Evolutionary conservation across 2,329 filamentous ascomycete species (phyloP), one percentile per base, ranked within the genome.

Genomic region (Xylaria sp.): DNA sequence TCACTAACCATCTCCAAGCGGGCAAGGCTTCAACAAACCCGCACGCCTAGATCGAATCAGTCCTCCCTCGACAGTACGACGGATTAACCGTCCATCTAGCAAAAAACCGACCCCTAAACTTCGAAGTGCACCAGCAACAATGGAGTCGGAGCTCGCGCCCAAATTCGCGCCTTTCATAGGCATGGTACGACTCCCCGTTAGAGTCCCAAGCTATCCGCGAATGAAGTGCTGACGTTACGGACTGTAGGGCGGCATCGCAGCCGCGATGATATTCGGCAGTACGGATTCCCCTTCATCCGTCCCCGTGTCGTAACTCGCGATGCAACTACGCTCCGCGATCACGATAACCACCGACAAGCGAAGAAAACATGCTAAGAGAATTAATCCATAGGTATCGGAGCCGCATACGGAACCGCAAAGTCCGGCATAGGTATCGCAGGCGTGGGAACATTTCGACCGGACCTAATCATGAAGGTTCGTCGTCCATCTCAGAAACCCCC

Each of bases 111-210:
- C 31, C n/a, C 46, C 59, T 20, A 20, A 44, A 23, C 17, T 42
- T 28, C 44, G 26, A 48, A 58, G 20, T 13, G 60, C 26, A 48
- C 17, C 36, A 23, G 33, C 6, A 53, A 66, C 20, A 56, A 71
- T 81, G 68, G 84, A 87, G 74, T 88, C 87, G 57, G 88, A 90
- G 74, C 82, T 89, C 71, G 85, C 90, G 68, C 93, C 93, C 76
- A 92, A 92, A 83, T 95, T 94, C 80, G 93, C 93, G 83, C 92
- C 92, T 76, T 96, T 95, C 85, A 87, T 95, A 80, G 93, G 93
- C 85, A 93, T 95, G 92, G 92, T 94, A 85, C 82, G 23, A 28
- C 53, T 38, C 36, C 33, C 23, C 31, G 4, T 4, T 31, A 26
- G 36, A 26, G 28, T 38, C 36, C 20, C 71, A 4, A 48, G n/a